Evolutionary conservation across 1,139 yeast species (phyloP).

Genomic region (Casaregolazyma lundiana): DNA sequence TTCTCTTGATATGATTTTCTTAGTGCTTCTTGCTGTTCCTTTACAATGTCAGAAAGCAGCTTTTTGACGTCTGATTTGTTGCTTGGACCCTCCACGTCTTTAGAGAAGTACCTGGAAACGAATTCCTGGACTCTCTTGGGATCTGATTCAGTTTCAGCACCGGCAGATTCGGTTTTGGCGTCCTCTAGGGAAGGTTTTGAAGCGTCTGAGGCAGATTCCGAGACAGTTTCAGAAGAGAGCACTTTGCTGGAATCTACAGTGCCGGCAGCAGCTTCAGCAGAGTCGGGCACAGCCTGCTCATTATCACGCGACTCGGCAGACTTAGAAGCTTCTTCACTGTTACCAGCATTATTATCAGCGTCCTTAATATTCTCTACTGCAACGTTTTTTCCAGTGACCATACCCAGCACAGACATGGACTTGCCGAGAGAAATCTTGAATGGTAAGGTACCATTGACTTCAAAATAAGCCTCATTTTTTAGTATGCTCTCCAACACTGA

Average conservation of each 20-base stretch:
- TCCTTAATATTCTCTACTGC: constrained; percentile 1
- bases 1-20: constrained; percentile 35
- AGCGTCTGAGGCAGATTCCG: background rate
- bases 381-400: constrained; percentile 24
- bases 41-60: constrained; percentile 50
- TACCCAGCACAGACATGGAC: constrained; percentile 24
- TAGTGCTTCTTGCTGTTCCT: constrained; percentile 47
- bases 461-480: constrained; percentile 35
- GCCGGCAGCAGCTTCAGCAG: background rate
- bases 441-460: constrained; percentile 24
- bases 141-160: constrained; percentile 9
- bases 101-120: constrained; percentile 7
- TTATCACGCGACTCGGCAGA: background rate
- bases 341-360: constrained; percentile 1
- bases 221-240: constrained; percentile 4
- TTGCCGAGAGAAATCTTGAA: constrained; percentile 22
- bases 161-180: background rate
- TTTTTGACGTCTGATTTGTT: constrained; percentile 45
- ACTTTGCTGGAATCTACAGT: background rate
- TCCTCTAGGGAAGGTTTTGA: background rate
- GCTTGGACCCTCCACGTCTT: constrained; percentile 14
- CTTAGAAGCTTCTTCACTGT: background rate
- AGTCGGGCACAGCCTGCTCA: background rate
- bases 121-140: constrained; percentile 8
- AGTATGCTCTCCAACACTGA: constrained; percentile 41